phyloP scores from a whole-genome alignment of 1,284 basidiomycete species.

The Ceratobasidium sp. region DNA sequence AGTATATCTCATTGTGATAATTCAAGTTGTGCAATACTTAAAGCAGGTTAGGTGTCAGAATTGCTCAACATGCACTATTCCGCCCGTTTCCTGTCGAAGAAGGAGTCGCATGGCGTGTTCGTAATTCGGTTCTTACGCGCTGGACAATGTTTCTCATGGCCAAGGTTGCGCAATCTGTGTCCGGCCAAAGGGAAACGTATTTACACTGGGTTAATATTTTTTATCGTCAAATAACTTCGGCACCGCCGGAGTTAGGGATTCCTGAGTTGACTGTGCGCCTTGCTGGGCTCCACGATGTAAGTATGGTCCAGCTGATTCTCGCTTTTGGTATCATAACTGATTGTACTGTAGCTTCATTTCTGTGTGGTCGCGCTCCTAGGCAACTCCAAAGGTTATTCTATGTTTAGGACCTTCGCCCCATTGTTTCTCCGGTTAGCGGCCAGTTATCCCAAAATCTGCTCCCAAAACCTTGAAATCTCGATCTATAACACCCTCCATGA shows the following conservation, averaged over 20 bases:
- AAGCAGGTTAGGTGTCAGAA: not conserved
- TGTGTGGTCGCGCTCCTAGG: not conserved
- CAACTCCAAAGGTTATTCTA: not conserved
- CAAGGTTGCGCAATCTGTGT: not conserved
- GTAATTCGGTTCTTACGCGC: not conserved
- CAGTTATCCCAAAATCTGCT: not conserved
- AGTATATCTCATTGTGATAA: not conserved
- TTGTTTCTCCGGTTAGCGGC: not conserved
- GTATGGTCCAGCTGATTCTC: not conserved
- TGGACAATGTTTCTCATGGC: conserved; percentile 26
- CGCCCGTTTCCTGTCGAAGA: conserved; percentile 15
- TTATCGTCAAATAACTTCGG: not conserved
- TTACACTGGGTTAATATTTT: not conserved
- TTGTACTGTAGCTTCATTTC: not conserved
- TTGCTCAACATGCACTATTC: not conserved
- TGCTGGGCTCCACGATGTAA: conserved; percentile 17
- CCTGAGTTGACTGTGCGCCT: not conserved
- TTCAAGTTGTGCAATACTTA: not conserved
- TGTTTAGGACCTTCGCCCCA: not conserved
- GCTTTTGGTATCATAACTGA: not conserved
- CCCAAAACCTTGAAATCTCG: not conserved
- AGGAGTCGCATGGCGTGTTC: not conserved
- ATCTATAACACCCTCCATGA: not conserved
- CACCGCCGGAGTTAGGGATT: not conserved
- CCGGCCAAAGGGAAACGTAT: not conserved